Base-by-base conservation (phyloP, 768 basidiomycete species). In the Naematelia encephala region DNA sequence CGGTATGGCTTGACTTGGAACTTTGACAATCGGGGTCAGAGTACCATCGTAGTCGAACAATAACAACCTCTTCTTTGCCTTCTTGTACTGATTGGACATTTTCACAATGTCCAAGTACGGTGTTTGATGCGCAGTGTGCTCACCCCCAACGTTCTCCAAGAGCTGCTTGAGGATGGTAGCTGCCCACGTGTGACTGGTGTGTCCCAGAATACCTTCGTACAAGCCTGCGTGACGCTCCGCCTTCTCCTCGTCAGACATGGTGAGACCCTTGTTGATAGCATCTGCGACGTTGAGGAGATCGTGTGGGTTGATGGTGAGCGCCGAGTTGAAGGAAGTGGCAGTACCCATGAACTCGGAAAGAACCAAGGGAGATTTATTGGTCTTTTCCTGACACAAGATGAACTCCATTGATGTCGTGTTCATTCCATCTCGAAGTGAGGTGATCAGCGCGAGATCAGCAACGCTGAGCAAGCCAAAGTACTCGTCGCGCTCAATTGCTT, bases 371-470 rank as follows among this genome's bases (percentile, higher is more conserved):
- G 78, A 78, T 78, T 85, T 85, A 73, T 87, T 87, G 52, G 90
- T 88, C 68, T 81, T 82, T 66, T 88, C 84, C 78, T 99, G 94
- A 29, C 92, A 91, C 61, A 98, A 88, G 26, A 94, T 88, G 77
- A 93, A 97, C 78, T 98, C 94, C 91, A 96, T 94, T 52, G 87
- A 88, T 0, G 93, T 96, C 13, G 94, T 97, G 82, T 99, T 99
- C 96, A 98, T 98, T 4, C 94, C 96, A 72, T 99, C 94, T 29
- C 94, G 85, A 5, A 97, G 82, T 0, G 92, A 91, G 0, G 94
- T 97, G 77, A 97, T 94, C 43, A 98, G 87, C 14, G 88, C 94
- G 12, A 98, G 82, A 74, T 97, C 93, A 4, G 94, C 93, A 2
- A 90, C 93, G 56, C 86, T 87, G 34, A 99, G 81, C 12, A 99